Conservation (phyloP, 2,329 filamentous ascomycete genomes). For the Scopulariopsis brevicaulis region DNA sequence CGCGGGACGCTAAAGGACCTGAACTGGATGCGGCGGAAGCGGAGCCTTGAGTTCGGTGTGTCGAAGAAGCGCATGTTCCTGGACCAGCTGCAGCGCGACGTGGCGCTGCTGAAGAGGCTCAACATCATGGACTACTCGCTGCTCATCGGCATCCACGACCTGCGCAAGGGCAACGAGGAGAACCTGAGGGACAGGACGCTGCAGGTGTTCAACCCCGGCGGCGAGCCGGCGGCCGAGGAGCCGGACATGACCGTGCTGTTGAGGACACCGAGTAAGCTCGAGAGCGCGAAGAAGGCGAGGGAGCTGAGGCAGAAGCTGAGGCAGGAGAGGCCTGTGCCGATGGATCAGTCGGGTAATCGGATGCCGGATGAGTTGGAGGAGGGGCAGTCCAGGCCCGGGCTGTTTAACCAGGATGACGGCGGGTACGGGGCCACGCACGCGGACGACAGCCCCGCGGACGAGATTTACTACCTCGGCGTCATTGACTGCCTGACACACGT, state of each 20-base stretch:
- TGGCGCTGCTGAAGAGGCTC: conserved; percentile 72
- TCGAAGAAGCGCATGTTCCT: conserved; percentile 82
- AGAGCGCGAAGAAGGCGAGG: conserved; percentile 80
- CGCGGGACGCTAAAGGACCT: conserved; percentile 91
- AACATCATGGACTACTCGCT: conserved; percentile 99
- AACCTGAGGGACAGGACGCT: conserved; percentile 83
- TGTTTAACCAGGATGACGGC: conserved; percentile 91
- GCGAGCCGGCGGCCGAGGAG: conserved; percentile 51
- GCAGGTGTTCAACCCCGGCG: conserved; percentile 86
- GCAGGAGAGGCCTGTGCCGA: conserved; percentile 83
- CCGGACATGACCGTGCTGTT: conserved; percentile 55
- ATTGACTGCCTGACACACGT: conserved; percentile 97
- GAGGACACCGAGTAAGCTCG: conserved; percentile 85
- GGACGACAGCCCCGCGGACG: conserved; percentile 70
- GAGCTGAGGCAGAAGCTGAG: conserved; percentile 90
- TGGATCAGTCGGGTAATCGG: conserved; percentile 68
- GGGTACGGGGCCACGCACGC: conserved; percentile 90
- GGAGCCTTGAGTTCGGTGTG: conserved; percentile 79
- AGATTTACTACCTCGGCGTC: conserved; percentile 96
- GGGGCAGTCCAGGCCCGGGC: conserved; percentile 54
- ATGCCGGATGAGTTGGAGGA: conserved; percentile 87
- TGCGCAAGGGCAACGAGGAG: conserved; percentile 85
- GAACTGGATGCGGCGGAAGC: conserved; percentile 83
- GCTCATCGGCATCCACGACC: conserved; percentile 85
- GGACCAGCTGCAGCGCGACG: conserved; percentile 79